These are phyloP conservation scores for Hanseniaspora jakobsenii DNA, from an alignment of 805 yeast species.

Conservation along the genomic window DNA sequence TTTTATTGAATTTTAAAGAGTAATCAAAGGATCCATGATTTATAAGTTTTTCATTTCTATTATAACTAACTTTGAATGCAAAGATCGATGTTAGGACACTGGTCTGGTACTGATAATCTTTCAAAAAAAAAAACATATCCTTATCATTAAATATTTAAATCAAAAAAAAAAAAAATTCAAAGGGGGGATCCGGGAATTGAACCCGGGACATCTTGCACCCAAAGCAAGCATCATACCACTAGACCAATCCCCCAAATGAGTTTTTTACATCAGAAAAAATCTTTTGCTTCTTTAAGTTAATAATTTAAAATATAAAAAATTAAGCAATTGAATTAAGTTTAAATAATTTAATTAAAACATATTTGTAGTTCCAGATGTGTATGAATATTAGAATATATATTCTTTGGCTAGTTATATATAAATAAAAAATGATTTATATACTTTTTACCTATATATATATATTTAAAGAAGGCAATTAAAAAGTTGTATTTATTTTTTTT, in stretches of 20 bases:
- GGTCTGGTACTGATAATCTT: too few relatives aligned
- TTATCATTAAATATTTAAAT: not conserved
- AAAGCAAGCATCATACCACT: slow-evolving; percentile 48
- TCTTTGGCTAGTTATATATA: not conserved
- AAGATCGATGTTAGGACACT: too few relatives aligned
- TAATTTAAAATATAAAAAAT: too few relatives aligned
- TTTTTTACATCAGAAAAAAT: not conserved
- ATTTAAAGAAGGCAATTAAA: not conserved
- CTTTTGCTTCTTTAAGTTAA: too few relatives aligned
- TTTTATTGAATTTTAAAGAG: too few relatives aligned
- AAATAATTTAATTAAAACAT: too few relatives aligned
- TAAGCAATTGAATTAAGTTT: too few relatives aligned
- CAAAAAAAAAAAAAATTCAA: slow-evolving; percentile 14
- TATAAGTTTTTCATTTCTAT: too few relatives aligned
- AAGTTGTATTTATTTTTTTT: not conserved
- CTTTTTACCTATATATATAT: not conserved
- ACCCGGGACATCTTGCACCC: slow-evolving; percentile 52
- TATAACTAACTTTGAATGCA: too few relatives aligned
- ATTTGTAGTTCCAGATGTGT: too few relatives aligned
- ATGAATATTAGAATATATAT: not conserved
- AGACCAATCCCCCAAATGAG: slow-evolving; percentile 35
- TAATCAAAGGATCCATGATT: too few relatives aligned
- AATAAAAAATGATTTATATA: not conserved
- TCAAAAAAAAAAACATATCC: slow-evolving; percentile 1
- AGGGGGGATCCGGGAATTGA: slow-evolving; percentile 39